Evolutionary conservation across 495 filamentous ascomycete genomes (phyloP).

Genomic region (Aspergillus taichungensis): DNA sequence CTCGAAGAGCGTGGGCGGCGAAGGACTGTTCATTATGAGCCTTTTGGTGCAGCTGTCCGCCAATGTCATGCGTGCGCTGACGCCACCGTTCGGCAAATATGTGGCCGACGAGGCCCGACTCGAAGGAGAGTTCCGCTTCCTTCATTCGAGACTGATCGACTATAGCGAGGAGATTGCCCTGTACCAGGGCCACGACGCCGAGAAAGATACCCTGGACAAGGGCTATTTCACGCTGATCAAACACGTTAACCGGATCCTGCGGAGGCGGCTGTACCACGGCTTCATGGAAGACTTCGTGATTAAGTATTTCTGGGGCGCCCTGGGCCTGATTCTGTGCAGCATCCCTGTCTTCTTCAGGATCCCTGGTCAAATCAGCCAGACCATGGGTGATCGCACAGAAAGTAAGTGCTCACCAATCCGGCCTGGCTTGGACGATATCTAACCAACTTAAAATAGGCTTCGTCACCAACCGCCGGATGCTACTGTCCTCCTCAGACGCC

Average conservation of each 20-base stretch:
- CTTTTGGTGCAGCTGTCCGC: constrained; percentile 88
- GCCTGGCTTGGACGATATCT: not conserved
- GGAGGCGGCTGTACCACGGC: constrained; percentile 83
- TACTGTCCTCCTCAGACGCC: constrained; percentile 86
- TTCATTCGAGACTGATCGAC: constrained; percentile 90
- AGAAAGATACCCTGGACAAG: constrained; percentile 96
- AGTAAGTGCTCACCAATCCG: constrained; percentile 36
- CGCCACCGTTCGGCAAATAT: constrained; percentile 96
- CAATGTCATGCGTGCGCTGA: constrained; percentile 85
- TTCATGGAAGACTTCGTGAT: constrained; percentile 99
- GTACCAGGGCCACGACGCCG: constrained; percentile 86
- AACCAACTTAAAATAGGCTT: constrained; percentile 44
- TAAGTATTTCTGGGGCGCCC: constrained; percentile 97
- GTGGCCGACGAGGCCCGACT: constrained; percentile 92
- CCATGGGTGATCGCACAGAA: constrained; percentile 86
- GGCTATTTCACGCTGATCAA: constrained; percentile 98
- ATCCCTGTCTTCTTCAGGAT: constrained; percentile 93
- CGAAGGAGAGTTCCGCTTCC: constrained; percentile 93
- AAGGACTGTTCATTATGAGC: constrained; percentile 90
- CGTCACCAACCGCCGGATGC: constrained; percentile 86
- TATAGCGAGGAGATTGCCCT: constrained; percentile 91
- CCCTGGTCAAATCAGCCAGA: constrained; percentile 61
- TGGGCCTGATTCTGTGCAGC: constrained; percentile 90
- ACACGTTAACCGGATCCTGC: constrained; percentile 92
- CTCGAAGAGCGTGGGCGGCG: constrained; percentile 85